Evolutionary conservation across 148 eudicot genomes (phyloP).

Genomic region (Hydrangea macrophylla): DNA sequence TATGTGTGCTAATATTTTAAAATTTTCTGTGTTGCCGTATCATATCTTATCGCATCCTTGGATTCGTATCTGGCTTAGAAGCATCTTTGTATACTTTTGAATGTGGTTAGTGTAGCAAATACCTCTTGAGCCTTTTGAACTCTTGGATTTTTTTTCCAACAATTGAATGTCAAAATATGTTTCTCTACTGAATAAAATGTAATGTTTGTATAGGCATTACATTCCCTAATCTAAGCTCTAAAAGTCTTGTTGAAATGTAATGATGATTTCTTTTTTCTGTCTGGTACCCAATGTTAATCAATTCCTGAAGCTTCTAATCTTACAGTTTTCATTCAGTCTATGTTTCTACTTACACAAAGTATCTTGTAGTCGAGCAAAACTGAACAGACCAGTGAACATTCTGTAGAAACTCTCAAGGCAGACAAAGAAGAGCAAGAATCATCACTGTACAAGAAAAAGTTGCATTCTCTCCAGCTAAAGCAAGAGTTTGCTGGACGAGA

Average conservation of each 20-base stretch:
- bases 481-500: constrained; percentile 74
- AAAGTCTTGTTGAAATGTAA: constrained; percentile 11
- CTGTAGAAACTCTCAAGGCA: constrained; percentile 50
- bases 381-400: constrained; percentile 45
- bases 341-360: constrained; percentile 5
- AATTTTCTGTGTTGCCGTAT: too few species aligned
- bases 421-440: constrained; percentile 78
- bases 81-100: too few species aligned
- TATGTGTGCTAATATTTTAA: too few species aligned
- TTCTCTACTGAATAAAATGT: not conserved
- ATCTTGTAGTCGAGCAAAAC: constrained; percentile 47
- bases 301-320: constrained; percentile 9
- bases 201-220: not conserved
- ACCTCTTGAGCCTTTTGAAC: too few species aligned
- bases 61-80: too few species aligned
- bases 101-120: not conserved
- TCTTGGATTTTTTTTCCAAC: too few species aligned
- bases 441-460: constrained; percentile 56
- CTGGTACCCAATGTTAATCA: not conserved
- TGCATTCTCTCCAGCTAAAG: constrained; percentile 62
- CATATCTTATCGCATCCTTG: too few species aligned
- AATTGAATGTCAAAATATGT: not conserved
- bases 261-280: not conserved
- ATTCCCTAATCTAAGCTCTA: not conserved
- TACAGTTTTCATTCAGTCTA: not conserved